Evolutionary conservation across 2,329 filamentous ascomycete species (phyloP).

Genomic region (Pseudocercospora cruenta): DNA sequence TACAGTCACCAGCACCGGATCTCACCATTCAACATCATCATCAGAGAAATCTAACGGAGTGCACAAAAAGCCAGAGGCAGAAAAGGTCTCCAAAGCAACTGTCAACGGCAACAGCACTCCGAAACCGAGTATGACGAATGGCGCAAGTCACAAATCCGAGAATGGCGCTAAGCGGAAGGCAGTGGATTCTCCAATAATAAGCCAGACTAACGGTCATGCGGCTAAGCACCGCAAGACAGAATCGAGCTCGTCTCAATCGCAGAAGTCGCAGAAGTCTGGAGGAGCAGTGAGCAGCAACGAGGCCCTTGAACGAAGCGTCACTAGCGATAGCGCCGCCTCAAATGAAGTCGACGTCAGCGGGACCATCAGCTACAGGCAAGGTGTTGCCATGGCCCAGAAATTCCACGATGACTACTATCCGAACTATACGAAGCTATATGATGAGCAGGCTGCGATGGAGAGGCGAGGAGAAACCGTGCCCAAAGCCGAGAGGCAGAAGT

Average conservation of each 20-base stretch:
- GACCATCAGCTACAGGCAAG: slow-evolving; percentile 45
- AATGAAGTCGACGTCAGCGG: slow-evolving; percentile 20
- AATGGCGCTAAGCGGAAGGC: slow-evolving; percentile 51
- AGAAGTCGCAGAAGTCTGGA: slow-evolving; percentile 31
- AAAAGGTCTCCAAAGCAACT: slow-evolving; percentile 25
- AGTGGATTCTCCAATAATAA: slow-evolving; percentile 40
- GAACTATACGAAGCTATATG: slow-evolving; percentile 61
- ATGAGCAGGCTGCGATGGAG: slow-evolving; percentile 45
- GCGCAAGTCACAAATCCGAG: slow-evolving; percentile 34
- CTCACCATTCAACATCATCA: slow-evolving; percentile 22
- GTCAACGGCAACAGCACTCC: slow-evolving; percentile 45
- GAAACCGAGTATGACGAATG: slow-evolving; percentile 20
- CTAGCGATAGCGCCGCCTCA: slow-evolving; percentile 32
- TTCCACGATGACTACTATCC: slow-evolving; percentile 62
- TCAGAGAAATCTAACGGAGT: slow-evolving; percentile 23
- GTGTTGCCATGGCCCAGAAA: slow-evolving; percentile 50
- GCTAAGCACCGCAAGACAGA: slow-evolving; percentile 40
- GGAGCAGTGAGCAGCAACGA: slow-evolving; percentile 30
- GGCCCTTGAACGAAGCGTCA: slow-evolving; percentile 21
- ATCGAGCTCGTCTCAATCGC: slow-evolving; percentile 37
- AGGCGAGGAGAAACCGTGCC: slow-evolving; percentile 35
- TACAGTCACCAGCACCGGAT: slow-evolving; percentile 35
- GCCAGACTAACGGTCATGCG: slow-evolving; percentile 22
- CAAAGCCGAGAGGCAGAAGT: slow-evolving; percentile 52
- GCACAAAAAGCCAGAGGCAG: slow-evolving; percentile 25